These are phyloP conservation scores for Apophysomyces trapeziformis DNA, from an alignment of 371 early-diverging fungal genomes.

Conservation along the genomic window DNA sequence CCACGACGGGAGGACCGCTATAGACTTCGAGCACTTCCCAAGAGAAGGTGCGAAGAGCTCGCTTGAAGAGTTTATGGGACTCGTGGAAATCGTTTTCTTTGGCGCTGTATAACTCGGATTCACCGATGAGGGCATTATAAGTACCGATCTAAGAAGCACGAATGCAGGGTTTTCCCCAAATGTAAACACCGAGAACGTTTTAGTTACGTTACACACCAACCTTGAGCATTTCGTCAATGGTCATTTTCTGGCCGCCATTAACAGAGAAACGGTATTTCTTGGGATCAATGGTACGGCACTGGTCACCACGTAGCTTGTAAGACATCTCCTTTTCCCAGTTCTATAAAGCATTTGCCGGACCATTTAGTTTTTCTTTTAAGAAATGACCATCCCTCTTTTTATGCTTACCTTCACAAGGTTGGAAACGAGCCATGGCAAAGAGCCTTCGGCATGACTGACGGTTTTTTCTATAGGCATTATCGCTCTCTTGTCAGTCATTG, in stretches of 20 bases:
- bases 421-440: constrained; percentile 51
- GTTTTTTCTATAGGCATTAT: constrained; percentile 33
- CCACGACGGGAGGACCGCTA: constrained; percentile 54
- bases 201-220: constrained; percentile 17
- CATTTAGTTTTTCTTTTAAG: neutral
- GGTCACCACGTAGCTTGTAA: constrained; percentile 51
- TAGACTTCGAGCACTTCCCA: constrained; percentile 60
- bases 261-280: constrained; percentile 53
- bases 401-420: constrained; percentile 52
- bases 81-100: constrained; percentile 56
- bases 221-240: constrained; percentile 53
- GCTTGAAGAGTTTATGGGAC: constrained; percentile 59
- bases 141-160: constrained; percentile 44
- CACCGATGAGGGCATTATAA: constrained; percentile 62
- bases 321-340: constrained; percentile 65
- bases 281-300: constrained; percentile 54
- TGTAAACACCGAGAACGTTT: neutral
- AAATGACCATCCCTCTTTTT: neutral
- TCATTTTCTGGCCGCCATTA: constrained; percentile 47
- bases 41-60: constrained; percentile 50
- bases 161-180: constrained; percentile 3
- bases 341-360: constrained; percentile 17
- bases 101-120: constrained; percentile 55
- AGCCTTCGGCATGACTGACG: constrained; percentile 47
- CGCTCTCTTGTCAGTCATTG: neutral